Evolutionary conservation across 352 stramenopile species (phyloP).

Genomic region (Halophytophthora polymorphica): DNA sequence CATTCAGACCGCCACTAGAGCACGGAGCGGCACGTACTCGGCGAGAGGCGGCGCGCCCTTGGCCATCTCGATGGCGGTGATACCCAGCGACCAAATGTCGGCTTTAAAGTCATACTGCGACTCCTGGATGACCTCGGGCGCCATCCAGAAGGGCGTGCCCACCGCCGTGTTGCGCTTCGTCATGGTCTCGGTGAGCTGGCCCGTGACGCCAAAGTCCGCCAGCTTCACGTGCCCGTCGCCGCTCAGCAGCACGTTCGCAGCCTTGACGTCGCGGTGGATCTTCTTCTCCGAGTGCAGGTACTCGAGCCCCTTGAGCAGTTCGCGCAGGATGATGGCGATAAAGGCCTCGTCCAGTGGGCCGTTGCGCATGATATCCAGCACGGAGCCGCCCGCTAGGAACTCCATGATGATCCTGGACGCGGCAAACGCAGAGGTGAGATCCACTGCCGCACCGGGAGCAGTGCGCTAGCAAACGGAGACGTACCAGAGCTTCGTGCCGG

Average conservation of each 20-base stretch:
- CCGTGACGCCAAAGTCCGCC: slow-evolving; percentile 87
- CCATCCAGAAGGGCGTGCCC: slow-evolving; percentile 98
- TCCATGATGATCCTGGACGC: slow-evolving; percentile 92
- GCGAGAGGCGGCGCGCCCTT: slow-evolving; percentile 94
- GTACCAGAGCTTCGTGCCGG: slow-evolving; percentile 77
- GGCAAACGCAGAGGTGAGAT: background rate
- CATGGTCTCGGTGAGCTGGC: slow-evolving; percentile 95
- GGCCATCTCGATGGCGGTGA: slow-evolving; percentile 98
- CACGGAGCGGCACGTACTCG: slow-evolving; percentile 40
- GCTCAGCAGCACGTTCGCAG: slow-evolving; percentile 78
- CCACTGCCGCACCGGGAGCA: background rate
- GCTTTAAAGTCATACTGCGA: slow-evolving; percentile 95
- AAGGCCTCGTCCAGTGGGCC: slow-evolving; percentile 75
- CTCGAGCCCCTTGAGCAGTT: slow-evolving; percentile 72
- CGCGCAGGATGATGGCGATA: slow-evolving; percentile 81
- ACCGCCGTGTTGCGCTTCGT: slow-evolving; percentile 98
- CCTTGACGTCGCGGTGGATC: slow-evolving; percentile 85
- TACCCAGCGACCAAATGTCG: slow-evolving; percentile 98
- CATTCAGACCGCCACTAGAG: background rate
- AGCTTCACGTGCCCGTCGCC: slow-evolving; percentile 80
- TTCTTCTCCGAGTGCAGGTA: slow-evolving; percentile 85
- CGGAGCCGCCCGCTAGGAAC: slow-evolving; percentile 88
- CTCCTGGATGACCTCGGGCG: slow-evolving; percentile 82
- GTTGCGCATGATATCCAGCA: slow-evolving; percentile 86
- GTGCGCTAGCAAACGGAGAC: background rate